Evolutionary conservation across 129 eudicot species (phyloP), one percentile per base, ranked within the genome.

Genomic region (Glebionis coronaria): DNA sequence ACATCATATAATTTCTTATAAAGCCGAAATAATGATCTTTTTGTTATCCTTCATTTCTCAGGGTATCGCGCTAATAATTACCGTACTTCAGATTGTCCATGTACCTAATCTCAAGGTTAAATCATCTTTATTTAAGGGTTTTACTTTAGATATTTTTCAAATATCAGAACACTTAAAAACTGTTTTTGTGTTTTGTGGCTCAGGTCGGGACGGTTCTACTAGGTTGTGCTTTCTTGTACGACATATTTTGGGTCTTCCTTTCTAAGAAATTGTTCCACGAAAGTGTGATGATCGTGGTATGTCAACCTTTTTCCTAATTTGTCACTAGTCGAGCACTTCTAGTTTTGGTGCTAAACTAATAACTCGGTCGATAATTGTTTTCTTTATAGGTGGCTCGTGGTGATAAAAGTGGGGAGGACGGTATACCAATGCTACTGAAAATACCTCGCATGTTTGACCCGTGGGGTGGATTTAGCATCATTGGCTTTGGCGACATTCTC

Each of bases 201-300:
- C 84, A 90, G 97, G 95, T 90, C 54, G 97, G 88, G 25, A 70
- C 95, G 0, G 90, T 90, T 72, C 88, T 90, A 65, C 80, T 90
- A 47, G 61, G 91, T 61, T 87, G 94, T 63, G 95, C 97, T 71
- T 86, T 90, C 82, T 68, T 86, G 74, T 90, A 90, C 16, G 97
- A 90, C 87, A 90, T 90, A 55, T 90, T 90, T 69, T 90, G 97
- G 97, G 97, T 90, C 38, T 90, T 90, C n/a, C 28, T 82, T 72
- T 90, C 97, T 1, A 86, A 86, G 77, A 83, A 66, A 46, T 71
- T 90, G 63, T 90, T 90, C 85, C 82, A 90, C 16, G 97, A 90
- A 82, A 90, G 97, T 16, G 97, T 90, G 78, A 90, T 90, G 97
- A 90, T 90, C 77, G 90, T 90, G 95, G 97, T 90, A 75, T 25